Conservation (phyloP, 108 stramenopile genomes). For the Cylindrotheca fusiformis region DNA sequence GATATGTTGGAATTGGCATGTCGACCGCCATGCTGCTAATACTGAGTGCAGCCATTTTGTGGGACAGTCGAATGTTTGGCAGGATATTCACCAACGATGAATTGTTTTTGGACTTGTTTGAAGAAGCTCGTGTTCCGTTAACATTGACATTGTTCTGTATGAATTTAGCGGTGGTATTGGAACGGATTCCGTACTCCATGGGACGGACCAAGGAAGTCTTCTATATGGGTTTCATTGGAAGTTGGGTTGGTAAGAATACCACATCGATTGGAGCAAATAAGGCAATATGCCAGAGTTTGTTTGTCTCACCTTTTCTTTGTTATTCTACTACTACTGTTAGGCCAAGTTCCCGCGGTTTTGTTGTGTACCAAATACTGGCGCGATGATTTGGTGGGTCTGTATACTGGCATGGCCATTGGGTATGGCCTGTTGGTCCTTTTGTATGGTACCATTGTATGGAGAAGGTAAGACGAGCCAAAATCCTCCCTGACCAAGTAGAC, state of each 20-base stretch:
- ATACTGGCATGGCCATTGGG: constrained; percentile 66
- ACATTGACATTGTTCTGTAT: constrained; percentile 62
- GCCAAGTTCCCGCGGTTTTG: constrained; percentile 77
- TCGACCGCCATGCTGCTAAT: constrained; percentile 31
- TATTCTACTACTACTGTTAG: neutral
- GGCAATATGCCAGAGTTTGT: too few relatives aligned
- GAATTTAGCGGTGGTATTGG: constrained; percentile 78
- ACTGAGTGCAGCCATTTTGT: constrained; percentile 41
- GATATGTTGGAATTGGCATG: constrained; percentile 47
- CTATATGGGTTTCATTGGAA: constrained; percentile 64
- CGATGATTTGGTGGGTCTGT: constrained; percentile 66
- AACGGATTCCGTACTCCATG: constrained; percentile 60
- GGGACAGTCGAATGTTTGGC: constrained; percentile 53
- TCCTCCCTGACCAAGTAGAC: neutral
- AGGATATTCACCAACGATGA: constrained; percentile 70
- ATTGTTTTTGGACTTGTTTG: constrained; percentile 63
- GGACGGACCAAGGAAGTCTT: constrained; percentile 71
- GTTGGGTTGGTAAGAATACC: constrained; percentile 37
- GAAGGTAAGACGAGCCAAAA: constrained; percentile 16
- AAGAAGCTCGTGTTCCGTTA: constrained; percentile 56
- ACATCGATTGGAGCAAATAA: too few relatives aligned
- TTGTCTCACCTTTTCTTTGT: neutral
- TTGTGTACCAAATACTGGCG: constrained; percentile 65
- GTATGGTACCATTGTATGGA: constrained; percentile 21
- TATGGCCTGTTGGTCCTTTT: constrained; percentile 35